Base-by-base conservation (phyloP, 108 stramenopile genomes). In the Schizochytrium sp. region DNA sequence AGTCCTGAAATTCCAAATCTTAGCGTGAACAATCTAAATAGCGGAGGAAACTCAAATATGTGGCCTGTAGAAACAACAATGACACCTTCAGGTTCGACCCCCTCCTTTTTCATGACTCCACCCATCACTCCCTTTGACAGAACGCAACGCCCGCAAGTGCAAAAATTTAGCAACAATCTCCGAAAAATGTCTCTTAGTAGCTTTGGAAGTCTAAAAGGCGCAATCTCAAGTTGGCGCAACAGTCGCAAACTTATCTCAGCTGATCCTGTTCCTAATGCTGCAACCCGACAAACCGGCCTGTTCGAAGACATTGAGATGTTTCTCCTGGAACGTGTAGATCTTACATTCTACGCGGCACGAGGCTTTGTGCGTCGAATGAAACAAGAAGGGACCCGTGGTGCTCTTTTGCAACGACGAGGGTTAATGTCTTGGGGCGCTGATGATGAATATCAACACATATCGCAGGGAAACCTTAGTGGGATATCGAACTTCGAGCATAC, bases 251-350 rank as follows among this genome's bases (percentile, higher is more conserved):
- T 55, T n/a, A 55, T 83, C 76, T 83, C 76, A 10, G 76, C 76
- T 40, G 76, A 83, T 55, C 50, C 76, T 5, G 76, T 83, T 7
- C 76, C 76, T 0, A 55, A 83, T 28, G 19, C 76, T 7, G 5
- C 50, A 7, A 83, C 3, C n/a, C 76, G 76, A 10, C 76, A 83
- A 40, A 55, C 76, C 15, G 76, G 76, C 28, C 53, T 83, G 28
- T 83, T 83, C 40, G 76, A 83, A 42, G 76, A 83, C 76, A 83
- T 83, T 42, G 76, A 83, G 40, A 83, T 83, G 76, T 83, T 83
- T 40, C 53, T 83, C 50, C 53, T 83, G 7, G 76, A 83, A 42
- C 76, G 76, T 13, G 76, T 83, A 17, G 76, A 83, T 40, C 76
- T 83, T 38, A 83, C 28, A 47, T 83, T 83, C 3, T 83, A 55